These are phyloP conservation scores for Solanum rostratum DNA, from an alignment of 257 asterid genomes.

Conservation along the genomic window DNA sequence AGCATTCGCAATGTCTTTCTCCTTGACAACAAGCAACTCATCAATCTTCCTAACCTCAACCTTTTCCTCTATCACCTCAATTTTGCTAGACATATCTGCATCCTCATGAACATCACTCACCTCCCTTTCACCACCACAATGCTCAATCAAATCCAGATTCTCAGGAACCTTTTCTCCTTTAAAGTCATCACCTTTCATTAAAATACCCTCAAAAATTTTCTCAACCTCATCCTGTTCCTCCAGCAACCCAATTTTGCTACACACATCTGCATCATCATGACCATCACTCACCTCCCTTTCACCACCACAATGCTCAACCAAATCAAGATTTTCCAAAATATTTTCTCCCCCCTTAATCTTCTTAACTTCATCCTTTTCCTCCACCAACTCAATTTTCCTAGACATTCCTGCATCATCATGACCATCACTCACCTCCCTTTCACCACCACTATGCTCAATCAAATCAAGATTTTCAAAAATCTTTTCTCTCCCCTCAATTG, in stretches of 20 bases:
- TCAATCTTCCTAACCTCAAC: background rate
- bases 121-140: background rate
- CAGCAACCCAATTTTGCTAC: background rate
- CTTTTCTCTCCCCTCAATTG: conserved; percentile 4
- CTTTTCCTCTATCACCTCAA: background rate
- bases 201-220: background rate
- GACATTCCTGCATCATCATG: no score
- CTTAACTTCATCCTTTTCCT: background rate
- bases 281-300: background rate
- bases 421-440: background rate
- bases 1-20: background rate
- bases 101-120: background rate
- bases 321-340: conserved; percentile 1
- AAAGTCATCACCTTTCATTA: conserved; percentile 11
- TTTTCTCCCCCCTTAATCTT: conserved; percentile 1
- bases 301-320: background rate
- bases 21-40: conserved; percentile 5
- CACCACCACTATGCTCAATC: background rate
- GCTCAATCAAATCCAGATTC: conserved; percentile 2
- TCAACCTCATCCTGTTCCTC: background rate
- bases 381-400: background rate
- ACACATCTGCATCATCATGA: background rate
- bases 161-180: conserved; percentile 7
- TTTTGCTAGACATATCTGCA: background rate
- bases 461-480: background rate